phyloP scores from a whole-genome alignment of 192 early-diverging fungal species.

The Coemansia umbellata region DNA sequence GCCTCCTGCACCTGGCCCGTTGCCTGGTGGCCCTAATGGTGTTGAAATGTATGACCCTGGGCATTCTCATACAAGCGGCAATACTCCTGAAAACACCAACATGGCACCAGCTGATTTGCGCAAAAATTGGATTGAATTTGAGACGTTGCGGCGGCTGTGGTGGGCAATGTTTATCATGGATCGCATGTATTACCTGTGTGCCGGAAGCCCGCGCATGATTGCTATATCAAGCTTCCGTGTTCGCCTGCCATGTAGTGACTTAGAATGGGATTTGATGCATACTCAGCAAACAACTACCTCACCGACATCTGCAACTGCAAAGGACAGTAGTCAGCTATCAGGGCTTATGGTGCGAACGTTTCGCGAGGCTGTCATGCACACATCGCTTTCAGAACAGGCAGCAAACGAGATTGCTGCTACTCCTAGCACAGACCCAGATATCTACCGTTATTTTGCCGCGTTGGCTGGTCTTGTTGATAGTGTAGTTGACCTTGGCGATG shows the following conservation, averaged over 20 bases:
- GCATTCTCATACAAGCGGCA: neutral
- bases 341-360: slow-evolving; percentile 49
- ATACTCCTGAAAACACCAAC: neutral
- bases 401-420: slow-evolving; percentile 30
- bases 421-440: slow-evolving; percentile 26
- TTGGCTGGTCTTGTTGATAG: slow-evolving; percentile 41
- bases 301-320: slow-evolving; percentile 3
- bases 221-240: slow-evolving; percentile 30
- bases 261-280: slow-evolving; percentile 45
- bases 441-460: slow-evolving; percentile 28
- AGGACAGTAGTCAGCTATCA: slow-evolving; percentile 5
- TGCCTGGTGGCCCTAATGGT: slow-evolving; percentile 19
- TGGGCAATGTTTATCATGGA: slow-evolving; percentile 49
- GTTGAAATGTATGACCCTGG: neutral
- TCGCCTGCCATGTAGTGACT: slow-evolving; percentile 42
- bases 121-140: slow-evolving; percentile 32
- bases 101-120: slow-evolving; percentile 21
- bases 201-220: slow-evolving; percentile 35
- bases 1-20: slow-evolving; percentile 7
- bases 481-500: slow-evolving; percentile 38
- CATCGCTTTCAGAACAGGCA: slow-evolving; percentile 34
- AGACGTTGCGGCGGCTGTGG: slow-evolving; percentile 47
- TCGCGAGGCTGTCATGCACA: slow-evolving; percentile 46
- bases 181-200: slow-evolving; percentile 19
- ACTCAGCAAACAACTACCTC: slow-evolving; percentile 26